Evolutionary conservation across 1,284 basidiomycete genomes (phyloP), one percentile per base, ranked within the genome.

Genomic region (Puccinia coronata): DNA sequence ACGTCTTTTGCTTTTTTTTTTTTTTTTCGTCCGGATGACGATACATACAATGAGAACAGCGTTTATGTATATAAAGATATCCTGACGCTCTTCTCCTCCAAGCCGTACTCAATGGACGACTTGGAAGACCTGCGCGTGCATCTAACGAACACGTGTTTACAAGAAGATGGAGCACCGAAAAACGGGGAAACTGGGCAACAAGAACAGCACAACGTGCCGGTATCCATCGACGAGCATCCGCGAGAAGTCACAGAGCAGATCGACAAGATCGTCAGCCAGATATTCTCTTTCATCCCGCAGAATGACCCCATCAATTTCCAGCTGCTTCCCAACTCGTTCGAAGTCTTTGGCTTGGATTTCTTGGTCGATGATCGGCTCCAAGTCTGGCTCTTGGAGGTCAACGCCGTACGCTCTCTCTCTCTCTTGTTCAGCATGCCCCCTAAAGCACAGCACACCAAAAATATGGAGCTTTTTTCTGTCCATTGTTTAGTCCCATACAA

Each of bases 111-210:
- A 0, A 63, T 85, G 0, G 91, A 91, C 3, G 31, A 47, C 14
- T 16, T 25, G 8, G 16, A 82, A 23, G 91, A 95, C 85, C 89
- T 98, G 8, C 84, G 88, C 1, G 90, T 92, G 0, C 97, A 99
- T 86, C 88, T 99, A 25, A 99, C 96, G 53, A 99, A 99, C 85
- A 98, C 97, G 0, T 96, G 94, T 61, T 88, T 98, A n/a, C 96
- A 98, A 86, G 89, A 25, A 77, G 82, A 14, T 67, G 76, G 28
- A 41, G 69, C 23, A 63, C 65, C 4, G 43, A 28, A 12, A 28
- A 34, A 25, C 11, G 43, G 0, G 18, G 5, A 39, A 1, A 61
- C n/a, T 25, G 49, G 23, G 36, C 34, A 43, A 16, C 57, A n/a
- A n/a, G n/a, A n/a, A n/a, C n/a, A n/a, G n/a, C n/a, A n/a, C n/a